A percentile compares a stretch with the other conserved stretches of the same genome.
phyloP scores from a whole-genome alignment of 2,329 filamentous ascomycete species.

The Emmonsia crescens region DNA sequence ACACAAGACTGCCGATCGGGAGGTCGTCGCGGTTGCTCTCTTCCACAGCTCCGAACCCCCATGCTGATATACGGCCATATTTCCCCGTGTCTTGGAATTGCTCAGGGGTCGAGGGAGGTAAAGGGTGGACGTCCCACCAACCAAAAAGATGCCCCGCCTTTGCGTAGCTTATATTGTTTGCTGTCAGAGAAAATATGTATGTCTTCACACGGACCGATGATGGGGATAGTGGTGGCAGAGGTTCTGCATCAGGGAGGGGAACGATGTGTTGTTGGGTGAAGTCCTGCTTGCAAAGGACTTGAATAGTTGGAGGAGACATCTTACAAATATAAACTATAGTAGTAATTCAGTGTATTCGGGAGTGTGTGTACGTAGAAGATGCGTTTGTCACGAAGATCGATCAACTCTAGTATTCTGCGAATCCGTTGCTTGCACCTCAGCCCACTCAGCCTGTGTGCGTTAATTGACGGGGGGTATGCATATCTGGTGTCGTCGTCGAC shows the following conservation, averaged over 20 bases:
- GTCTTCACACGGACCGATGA: conserved; percentile 16
- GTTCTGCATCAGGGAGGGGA: conserved; percentile 11
- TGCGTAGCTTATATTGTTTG: conserved; percentile 19
- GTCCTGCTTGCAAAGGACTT: conserved; percentile 16
- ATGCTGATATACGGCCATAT: conserved; percentile 20
- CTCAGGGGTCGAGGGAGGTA: conserved; percentile 14
- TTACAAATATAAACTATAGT: background rate
- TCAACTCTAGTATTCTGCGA: too few species aligned
- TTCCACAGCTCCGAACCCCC: conserved; percentile 16
- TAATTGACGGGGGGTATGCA: too few species aligned
- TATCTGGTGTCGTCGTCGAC: too few species aligned
- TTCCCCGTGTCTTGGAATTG: conserved; percentile 13
- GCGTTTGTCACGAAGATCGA: background rate
- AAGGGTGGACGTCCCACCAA: conserved; percentile 20
- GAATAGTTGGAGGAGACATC: conserved; percentile 8
- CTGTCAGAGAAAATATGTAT: conserved; percentile 15
- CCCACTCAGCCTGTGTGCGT: too few species aligned
- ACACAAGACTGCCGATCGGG: conserved; percentile 13
- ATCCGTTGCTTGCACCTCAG: too few species aligned
- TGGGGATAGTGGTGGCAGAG: conserved; percentile 10
- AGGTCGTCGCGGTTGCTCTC: conserved; percentile 14
- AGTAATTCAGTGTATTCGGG: background rate
- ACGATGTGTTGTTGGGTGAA: conserved; percentile 18
- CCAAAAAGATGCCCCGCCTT: conserved; percentile 12
- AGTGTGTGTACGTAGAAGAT: background rate